Evolutionary conservation across 345 rosid genomes (phyloP).

Genomic region (Acer saccharum): DNA sequence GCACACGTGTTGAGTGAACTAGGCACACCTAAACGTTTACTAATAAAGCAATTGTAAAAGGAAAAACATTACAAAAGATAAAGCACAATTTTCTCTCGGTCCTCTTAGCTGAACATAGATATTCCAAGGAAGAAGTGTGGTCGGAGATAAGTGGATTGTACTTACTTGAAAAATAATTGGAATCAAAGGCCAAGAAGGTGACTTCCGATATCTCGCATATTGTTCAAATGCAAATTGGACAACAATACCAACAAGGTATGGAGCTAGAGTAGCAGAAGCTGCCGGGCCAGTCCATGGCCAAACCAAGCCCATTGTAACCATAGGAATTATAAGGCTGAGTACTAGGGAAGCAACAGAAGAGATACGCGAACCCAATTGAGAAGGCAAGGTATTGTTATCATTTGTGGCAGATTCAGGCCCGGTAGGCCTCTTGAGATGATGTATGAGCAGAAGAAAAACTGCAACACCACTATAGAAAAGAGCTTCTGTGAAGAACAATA

Average conservation of each 20-base stretch:
- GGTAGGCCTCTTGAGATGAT: conserved; percentile 58
- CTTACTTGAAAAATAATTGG: conserved; percentile 90
- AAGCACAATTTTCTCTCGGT: not conserved
- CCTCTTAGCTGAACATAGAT: not conserved
- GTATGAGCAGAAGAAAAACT: conserved; percentile 66
- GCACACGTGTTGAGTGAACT: not conserved
- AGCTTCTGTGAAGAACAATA: conserved; percentile 97
- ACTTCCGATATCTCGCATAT: conserved; percentile 65
- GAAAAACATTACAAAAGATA: not conserved
- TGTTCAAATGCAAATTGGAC: conserved; percentile 96
- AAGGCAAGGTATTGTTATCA: conserved; percentile 25
- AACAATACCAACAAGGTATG: conserved; percentile 88
- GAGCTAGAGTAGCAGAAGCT: conserved; percentile 98
- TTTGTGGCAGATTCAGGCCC: conserved; percentile 25
- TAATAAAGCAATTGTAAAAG: not conserved
- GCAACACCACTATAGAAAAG: conserved; percentile 93
- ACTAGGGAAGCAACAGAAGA: conserved; percentile 85
- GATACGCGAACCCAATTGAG: conserved; percentile 70
- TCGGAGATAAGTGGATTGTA: conserved; percentile 10
- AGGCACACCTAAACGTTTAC: not conserved
- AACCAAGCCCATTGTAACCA: conserved; percentile 98
- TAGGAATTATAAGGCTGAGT: conserved; percentile 90
- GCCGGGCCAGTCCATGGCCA: conserved; percentile 99
- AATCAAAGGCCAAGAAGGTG: conserved; percentile 78
- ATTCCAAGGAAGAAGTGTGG: not conserved